Conservation (phyloP, 768 basidiomycete genomes). For the Termitomyces sp. region DNA sequence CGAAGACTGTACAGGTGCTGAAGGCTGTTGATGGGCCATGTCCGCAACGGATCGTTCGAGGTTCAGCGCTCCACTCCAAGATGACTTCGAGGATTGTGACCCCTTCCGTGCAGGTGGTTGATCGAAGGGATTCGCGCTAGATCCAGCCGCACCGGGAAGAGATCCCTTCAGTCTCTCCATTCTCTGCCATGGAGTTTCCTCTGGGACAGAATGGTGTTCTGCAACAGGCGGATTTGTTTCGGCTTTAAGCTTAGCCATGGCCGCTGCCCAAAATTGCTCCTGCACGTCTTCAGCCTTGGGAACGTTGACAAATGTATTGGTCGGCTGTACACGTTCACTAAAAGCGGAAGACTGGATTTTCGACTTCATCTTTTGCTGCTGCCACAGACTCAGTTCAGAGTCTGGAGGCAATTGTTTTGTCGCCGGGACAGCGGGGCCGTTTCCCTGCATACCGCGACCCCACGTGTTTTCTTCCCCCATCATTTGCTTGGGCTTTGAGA, state of each 20-base stretch:
- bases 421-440: not conserved
- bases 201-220: not conserved
- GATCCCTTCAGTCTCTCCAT: conserved; percentile 8
- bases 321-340: not conserved
- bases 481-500: not conserved
- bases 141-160: not conserved
- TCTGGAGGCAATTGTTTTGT: not conserved
- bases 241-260: not conserved
- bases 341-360: not conserved
- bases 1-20: conserved; percentile 1
- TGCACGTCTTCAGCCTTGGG: not conserved
- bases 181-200: conserved; percentile 14
- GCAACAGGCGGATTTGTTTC: not conserved
- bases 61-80: conserved; percentile 3
- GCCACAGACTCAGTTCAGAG: not conserved
- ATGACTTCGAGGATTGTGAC: conserved; percentile 5
- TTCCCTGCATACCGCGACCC: not conserved
- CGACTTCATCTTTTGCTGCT: not conserved
- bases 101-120: conserved; percentile 2
- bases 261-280: conserved; percentile 1
- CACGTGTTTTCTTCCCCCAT: conserved; percentile 1
- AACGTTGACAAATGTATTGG: not conserved
- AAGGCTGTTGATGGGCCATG: conserved; percentile 1
- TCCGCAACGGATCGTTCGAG: conserved; percentile 3
- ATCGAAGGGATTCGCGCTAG: conserved; percentile 3